Evolutionary conservation across 2,329 filamentous ascomycete genomes (phyloP).

Genomic region (Diaporthe helianthi): DNA sequence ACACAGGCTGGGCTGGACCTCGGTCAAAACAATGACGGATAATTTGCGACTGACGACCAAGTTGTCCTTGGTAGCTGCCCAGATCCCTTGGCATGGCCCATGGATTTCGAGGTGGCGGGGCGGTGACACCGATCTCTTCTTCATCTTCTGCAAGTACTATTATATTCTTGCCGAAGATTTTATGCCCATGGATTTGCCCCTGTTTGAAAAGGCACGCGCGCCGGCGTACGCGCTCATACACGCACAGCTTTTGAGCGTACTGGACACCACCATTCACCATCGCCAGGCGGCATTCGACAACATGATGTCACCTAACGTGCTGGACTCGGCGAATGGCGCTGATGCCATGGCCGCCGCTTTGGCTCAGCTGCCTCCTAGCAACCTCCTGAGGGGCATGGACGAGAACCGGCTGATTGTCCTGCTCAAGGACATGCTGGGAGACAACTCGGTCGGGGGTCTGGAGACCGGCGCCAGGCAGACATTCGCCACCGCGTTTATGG

Average conservation of each 20-base stretch:
- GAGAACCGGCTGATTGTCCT: slow-evolving; percentile 86
- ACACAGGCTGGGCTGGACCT: slow-evolving; percentile 63
- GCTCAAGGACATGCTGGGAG: slow-evolving; percentile 77
- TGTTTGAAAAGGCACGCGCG: slow-evolving; percentile 66
- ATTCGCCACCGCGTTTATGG: slow-evolving; percentile 78
- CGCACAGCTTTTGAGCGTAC: slow-evolving; percentile 77
- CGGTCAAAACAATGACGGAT: slow-evolving; percentile 55
- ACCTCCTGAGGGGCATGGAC: slow-evolving; percentile 81
- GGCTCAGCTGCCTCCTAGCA: slow-evolving; percentile 66
- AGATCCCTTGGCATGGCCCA: slow-evolving; percentile 83
- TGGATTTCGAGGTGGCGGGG: slow-evolving; percentile 90
- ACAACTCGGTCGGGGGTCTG: slow-evolving; percentile 47
- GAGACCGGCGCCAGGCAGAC: slow-evolving; percentile 62
- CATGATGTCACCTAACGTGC: slow-evolving; percentile 50
- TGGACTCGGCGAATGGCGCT: slow-evolving; percentile 57
- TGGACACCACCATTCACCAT: slow-evolving; percentile 87
- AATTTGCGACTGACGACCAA: slow-evolving; percentile 70
- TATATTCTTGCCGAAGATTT: slow-evolving; percentile 81
- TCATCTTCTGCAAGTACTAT: slow-evolving; percentile 89
- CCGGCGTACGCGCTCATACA: slow-evolving; percentile 84
- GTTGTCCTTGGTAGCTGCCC: slow-evolving; percentile 71
- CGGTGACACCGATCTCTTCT: slow-evolving; percentile 87
- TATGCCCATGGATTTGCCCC: slow-evolving; percentile 61
- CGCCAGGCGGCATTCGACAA: slow-evolving; percentile 66
- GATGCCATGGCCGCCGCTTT: slow-evolving; percentile 73